A percentile compares a stretch with the other conserved stretches of the same genome.
Conservation (phyloP, 2,329 filamentous ascomycete genomes). For the Apiospora phragmitis region DNA sequence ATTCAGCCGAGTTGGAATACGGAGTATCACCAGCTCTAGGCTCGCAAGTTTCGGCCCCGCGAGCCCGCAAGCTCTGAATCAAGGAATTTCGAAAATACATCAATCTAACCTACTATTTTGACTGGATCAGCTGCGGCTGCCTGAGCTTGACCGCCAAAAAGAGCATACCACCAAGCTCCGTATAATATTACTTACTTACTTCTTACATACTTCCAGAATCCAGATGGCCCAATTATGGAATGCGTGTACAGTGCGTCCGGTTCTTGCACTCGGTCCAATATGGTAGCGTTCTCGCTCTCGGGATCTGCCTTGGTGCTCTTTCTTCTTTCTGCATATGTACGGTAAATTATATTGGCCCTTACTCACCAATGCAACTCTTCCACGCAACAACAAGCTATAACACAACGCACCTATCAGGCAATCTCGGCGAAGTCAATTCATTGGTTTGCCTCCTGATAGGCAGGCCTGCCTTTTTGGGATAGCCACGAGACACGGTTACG, state of each 20-base stretch:
- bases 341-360: constrained; percentile 1
- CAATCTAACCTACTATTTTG: not conserved
- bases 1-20: not conserved
- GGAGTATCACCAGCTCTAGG: not conserved
- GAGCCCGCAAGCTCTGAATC: not conserved
- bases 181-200: not conserved
- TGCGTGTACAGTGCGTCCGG: not conserved
- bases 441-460: not conserved
- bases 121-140: not conserved
- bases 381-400: not conserved
- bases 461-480: not conserved
- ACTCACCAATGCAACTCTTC: not conserved
- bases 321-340: not conserved
- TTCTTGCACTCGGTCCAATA: not conserved
- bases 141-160: constrained; percentile 3
- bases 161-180: not conserved
- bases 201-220: not conserved
- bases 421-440: not conserved
- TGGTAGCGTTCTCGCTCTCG: not conserved
- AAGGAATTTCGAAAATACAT: not conserved
- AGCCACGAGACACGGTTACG: not conserved
- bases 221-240: not conserved
- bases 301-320: not conserved
- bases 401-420: not conserved
- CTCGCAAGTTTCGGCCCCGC: constrained; percentile 1